Evolutionary conservation across 163 green algal species (phyloP).

Genomic region (Coccomyxa subellipsoidea): DNA sequence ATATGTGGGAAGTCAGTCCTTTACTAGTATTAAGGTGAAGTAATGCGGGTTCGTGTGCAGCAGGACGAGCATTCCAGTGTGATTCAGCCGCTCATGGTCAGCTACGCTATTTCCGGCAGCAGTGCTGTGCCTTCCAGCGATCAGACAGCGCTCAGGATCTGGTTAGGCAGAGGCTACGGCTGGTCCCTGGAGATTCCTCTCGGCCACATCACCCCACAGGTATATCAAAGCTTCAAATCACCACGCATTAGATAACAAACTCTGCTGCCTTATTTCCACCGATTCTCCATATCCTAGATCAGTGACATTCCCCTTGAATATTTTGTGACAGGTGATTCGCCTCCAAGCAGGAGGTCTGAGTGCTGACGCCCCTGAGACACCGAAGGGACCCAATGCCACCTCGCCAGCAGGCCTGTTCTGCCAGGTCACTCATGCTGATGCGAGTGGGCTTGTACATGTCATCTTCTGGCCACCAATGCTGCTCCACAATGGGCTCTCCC

Average conservation of each 20-base stretch:
- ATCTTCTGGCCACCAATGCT: neutral
- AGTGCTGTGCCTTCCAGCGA: neutral
- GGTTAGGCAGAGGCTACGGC: slow-evolving; percentile 28
- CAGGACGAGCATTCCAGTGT: neutral
- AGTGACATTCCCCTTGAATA: neutral
- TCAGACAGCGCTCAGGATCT: slow-evolving; percentile 20
- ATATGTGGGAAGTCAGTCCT: too few species aligned
- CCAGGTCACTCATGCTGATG: neutral
- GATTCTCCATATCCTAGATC: neutral
- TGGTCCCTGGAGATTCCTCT: slow-evolving; percentile 33
- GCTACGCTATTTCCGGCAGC: neutral
- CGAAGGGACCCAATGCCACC: neutral
- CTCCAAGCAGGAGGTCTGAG: neutral
- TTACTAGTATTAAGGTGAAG: neutral
- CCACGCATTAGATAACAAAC: too few species aligned
- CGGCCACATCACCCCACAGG: neutral
- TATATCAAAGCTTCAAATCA: neutral
- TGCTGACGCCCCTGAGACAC: neutral
- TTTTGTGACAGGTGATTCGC: neutral
- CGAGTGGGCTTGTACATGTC: neutral
- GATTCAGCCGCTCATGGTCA: neutral
- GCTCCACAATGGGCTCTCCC: neutral
- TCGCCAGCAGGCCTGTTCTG: neutral
- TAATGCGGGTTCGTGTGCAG: too few species aligned
- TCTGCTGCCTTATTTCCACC: too few species aligned